Evolutionary conservation across 1,284 basidiomycete species (phyloP).

Genomic region (Cystobasidium pallidum): DNA sequence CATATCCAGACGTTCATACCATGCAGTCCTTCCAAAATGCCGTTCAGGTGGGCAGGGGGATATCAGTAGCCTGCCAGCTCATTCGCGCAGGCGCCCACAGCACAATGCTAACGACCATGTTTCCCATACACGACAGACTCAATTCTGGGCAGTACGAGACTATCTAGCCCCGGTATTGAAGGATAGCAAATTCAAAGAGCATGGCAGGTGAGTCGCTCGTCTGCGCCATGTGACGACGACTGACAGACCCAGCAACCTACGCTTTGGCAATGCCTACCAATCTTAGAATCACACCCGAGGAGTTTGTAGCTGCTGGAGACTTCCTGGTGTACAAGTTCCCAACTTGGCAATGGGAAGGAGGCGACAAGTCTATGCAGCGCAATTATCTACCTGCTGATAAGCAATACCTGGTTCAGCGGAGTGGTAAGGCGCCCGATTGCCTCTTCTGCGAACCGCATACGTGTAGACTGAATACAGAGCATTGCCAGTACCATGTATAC

Average conservation of each 20-base stretch:
- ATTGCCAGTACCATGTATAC: slow-evolving; percentile 76
- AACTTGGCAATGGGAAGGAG: slow-evolving; percentile 69
- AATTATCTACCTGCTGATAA: slow-evolving; percentile 93
- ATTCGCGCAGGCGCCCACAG: slow-evolving; percentile 7
- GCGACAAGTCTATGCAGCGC: slow-evolving; percentile 77
- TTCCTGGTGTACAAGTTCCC: slow-evolving; percentile 85
- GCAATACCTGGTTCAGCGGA: slow-evolving; percentile 92
- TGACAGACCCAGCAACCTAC: too few relatives aligned
- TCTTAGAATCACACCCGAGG: slow-evolving; percentile 65
- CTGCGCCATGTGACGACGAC: too few relatives aligned
- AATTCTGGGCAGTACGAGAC: slow-evolving; percentile 89
- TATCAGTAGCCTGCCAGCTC: background rate
- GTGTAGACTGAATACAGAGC: background rate
- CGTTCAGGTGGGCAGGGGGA: slow-evolving; percentile 27
- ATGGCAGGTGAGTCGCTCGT: slow-evolving; percentile 75
- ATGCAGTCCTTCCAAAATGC: slow-evolving; percentile 44
- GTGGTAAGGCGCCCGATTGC: slow-evolving; percentile 60
- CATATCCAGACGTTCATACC: background rate
- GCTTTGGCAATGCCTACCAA: slow-evolving; percentile 52
- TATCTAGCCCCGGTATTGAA: slow-evolving; percentile 93
- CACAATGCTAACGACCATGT: slow-evolving; percentile 5
- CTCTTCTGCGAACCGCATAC: background rate
- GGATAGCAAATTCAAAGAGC: slow-evolving; percentile 99
- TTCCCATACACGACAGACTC: slow-evolving; percentile 19
- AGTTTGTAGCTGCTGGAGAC: slow-evolving; percentile 93